These are phyloP conservation scores for Penicilliopsis zonata DNA, from an alignment of 495 filamentous ascomycete species.

Conservation along the genomic window DNA sequence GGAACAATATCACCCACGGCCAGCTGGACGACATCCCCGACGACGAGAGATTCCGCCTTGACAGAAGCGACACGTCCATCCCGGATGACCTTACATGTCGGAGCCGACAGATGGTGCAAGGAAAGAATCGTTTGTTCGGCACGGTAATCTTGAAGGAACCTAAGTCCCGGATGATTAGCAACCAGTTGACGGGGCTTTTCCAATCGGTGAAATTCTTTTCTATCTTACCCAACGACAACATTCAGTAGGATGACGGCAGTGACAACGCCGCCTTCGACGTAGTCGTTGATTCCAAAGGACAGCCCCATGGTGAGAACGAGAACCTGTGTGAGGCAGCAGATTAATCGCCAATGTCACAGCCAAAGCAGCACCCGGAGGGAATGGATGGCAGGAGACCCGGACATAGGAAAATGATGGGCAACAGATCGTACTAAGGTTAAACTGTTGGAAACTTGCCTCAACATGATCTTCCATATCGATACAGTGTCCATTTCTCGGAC, in stretches of 20 bases:
- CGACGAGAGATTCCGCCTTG: constrained; percentile 60
- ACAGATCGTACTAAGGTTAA: constrained; percentile 40
- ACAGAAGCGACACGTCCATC: constrained; percentile 54
- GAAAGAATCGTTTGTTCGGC: constrained; percentile 84
- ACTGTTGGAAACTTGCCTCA: constrained; percentile 53
- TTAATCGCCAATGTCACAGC: constrained; percentile 5
- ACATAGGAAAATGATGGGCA: neutral
- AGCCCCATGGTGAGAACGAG: constrained; percentile 75
- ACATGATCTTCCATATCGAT: constrained; percentile 41
- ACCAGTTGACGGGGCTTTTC: too few species aligned
- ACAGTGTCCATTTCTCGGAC: constrained; percentile 44
- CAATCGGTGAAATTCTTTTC: too few species aligned
- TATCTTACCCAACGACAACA: constrained; percentile 51
- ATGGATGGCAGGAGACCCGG: constrained; percentile 3
- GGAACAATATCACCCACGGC: constrained; percentile 60
- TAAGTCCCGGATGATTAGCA: constrained; percentile 1
- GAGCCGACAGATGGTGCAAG: constrained; percentile 63
- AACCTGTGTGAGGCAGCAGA: constrained; percentile 39
- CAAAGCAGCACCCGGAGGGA: neutral
- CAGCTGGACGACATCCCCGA: constrained; percentile 70
- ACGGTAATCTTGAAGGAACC: constrained; percentile 70
- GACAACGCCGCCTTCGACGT: constrained; percentile 74
- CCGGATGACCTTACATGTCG: constrained; percentile 64
- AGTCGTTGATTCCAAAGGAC: constrained; percentile 68
- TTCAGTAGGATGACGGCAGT: constrained; percentile 74